Percentiles rank a stretch among this genome's conserved stretches.
These are phyloP conservation scores for Rosa lucieae DNA, from an alignment of 306 rosid species.

Conservation along the genomic window DNA sequence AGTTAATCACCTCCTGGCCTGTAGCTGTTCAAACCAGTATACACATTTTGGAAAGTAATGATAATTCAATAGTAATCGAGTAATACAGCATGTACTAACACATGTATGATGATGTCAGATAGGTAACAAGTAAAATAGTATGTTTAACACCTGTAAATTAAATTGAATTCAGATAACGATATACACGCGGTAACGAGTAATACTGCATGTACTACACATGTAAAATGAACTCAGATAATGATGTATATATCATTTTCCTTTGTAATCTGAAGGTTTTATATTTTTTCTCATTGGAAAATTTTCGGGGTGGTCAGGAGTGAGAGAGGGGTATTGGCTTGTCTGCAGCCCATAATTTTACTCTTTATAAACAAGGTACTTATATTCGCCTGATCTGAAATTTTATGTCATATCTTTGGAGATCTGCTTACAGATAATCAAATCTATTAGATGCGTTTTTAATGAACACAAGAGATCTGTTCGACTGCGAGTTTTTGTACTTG, in stretches of 20 bases:
- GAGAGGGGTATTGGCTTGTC: background rate
- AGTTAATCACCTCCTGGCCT: background rate
- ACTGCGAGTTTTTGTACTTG: background rate
- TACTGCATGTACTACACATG: background rate
- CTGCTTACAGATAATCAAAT: background rate
- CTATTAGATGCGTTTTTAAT: background rate
- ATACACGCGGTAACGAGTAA: background rate
- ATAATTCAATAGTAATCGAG: background rate
- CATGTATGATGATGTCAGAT: background rate
- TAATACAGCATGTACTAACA: background rate
- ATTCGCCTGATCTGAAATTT: background rate
- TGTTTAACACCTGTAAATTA: background rate
- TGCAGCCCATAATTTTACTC: background rate
- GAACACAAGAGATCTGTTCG: background rate
- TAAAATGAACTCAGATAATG: background rate
- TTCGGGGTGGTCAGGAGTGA: background rate
- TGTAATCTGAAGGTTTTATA: background rate
- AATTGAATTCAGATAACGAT: background rate
- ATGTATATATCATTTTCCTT: background rate
- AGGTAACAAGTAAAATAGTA: background rate
- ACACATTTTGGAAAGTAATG: background rate
- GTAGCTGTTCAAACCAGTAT: background rate
- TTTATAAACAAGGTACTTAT: conserved; percentile 7
- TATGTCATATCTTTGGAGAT: background rate
- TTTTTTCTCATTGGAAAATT: background rate